Conservation (phyloP, 345 rosid genomes). For the Eucalyptus sp. region DNA sequence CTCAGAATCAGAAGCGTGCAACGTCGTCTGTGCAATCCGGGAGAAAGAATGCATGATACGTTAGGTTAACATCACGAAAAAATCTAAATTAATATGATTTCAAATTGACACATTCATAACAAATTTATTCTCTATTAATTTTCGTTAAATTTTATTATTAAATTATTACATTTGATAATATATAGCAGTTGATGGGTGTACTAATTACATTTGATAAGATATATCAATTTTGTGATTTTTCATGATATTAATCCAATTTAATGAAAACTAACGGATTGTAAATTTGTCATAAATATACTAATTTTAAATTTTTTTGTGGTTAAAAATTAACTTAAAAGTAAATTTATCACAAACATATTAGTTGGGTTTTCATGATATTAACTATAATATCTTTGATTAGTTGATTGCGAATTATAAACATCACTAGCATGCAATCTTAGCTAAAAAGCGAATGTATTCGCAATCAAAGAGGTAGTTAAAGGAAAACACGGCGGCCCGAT, state of each 20-base stretch:
- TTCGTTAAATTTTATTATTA: fast-evolving
- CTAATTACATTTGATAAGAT: fast-evolving
- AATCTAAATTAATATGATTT: too few species aligned
- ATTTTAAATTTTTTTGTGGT: fast-evolving
- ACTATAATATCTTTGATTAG: not conserved
- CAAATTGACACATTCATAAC: fast-evolving
- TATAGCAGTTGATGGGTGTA: fast-evolving
- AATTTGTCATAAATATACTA: fast-evolving
- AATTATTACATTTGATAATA: too few species aligned
- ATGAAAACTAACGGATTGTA: fast-evolving
- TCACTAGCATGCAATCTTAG: not conserved
- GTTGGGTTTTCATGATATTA: fast-evolving
- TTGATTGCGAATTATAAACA: not conserved
- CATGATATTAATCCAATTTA: too few species aligned
- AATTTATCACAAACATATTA: fast-evolving
- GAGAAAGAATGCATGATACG: not conserved
- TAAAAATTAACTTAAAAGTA: fast-evolving
- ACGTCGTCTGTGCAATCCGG: not conserved
- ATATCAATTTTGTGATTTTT: fast-evolving
- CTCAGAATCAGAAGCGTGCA: not conserved
- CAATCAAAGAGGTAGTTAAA: not conserved
- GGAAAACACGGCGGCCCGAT: not conserved
- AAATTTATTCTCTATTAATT: fast-evolving
- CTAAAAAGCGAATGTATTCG: not conserved
- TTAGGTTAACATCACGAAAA: fast-evolving